These are phyloP conservation scores for Escallonia herrerae DNA, from an alignment of 129 eudicot genomes.

Conservation along the genomic window DNA sequence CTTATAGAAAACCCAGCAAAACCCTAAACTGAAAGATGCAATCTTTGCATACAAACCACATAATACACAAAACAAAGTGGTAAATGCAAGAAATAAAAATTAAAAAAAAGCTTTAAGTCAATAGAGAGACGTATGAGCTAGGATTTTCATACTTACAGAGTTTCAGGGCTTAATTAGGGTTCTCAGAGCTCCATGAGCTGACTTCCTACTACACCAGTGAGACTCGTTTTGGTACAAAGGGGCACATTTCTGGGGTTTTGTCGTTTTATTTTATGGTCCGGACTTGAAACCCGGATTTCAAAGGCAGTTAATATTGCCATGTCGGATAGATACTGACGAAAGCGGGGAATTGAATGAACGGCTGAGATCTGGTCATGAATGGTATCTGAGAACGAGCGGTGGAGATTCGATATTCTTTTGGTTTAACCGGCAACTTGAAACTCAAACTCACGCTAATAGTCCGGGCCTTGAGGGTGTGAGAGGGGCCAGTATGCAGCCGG, in stretches of 20 bases:
- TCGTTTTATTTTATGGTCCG: conserved; percentile 1
- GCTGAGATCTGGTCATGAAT: conserved; percentile 16
- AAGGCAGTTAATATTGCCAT: conserved; percentile 11
- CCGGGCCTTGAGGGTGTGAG: no score
- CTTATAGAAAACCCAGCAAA: conserved; percentile 3
- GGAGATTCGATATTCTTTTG: conserved; percentile 8
- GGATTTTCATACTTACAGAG: neutral
- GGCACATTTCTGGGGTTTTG: neutral
- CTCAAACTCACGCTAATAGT: neutral
- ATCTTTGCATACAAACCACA: neutral
- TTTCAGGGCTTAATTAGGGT: neutral
- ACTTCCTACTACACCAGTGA: neutral
- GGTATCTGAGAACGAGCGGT: conserved; percentile 6
- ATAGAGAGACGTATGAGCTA: no score
- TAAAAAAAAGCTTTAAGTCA: no score
- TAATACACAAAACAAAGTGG: no score
- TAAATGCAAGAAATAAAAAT: no score
- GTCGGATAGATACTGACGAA: conserved; percentile 2
- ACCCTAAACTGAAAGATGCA: neutral
- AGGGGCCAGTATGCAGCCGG: no score
- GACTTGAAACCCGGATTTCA: conserved; percentile 18
- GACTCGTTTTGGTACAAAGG: neutral
- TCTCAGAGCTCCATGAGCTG: neutral
- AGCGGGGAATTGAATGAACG: conserved; percentile 13
- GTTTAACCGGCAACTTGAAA: conserved; percentile 15